Evolutionary conservation across 2,329 filamentous ascomycete species (phyloP), one percentile per base, ranked within the genome.

Genomic region (Verticillium alfalfae): DNA sequence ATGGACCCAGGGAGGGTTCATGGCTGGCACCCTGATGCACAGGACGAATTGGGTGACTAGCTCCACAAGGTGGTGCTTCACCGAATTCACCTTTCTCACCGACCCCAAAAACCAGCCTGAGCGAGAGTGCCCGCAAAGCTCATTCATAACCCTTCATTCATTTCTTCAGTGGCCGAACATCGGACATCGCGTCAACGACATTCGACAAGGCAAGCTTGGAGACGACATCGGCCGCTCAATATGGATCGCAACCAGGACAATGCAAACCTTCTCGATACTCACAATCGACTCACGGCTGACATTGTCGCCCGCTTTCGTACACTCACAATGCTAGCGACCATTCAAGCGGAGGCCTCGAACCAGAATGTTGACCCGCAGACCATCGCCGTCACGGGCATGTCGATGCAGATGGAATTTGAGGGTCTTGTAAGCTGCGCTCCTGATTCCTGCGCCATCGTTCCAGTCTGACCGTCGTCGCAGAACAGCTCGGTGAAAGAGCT

Each of bases 341-440:
- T 76, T 45, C 77, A 79, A 45, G 76, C 75, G 18, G 72, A 76
- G 31, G 74, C 70, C 57, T 76, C 78, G 61, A 60, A 61, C 38
- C 63, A 62, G 45, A 76, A 73, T 61, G 73, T 73, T 62, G 76
- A 75, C 61, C 76, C 77, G 0, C 73, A 78, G 59, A 71, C 75
- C 63, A 75, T 78, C 62, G 75, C 77, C 58, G 77, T 79, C 36
- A 72, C 74, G 5, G 75, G 76, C 54, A 75, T 80, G 36, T 76
- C 76, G 41, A 78, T 79, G 71, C 76, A 78, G 68, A 75, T 77
- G 67, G 77, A 79, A 59, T 80, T 80, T 58, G 77, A 80, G 61
- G 75, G 75, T 3, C 67, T 80, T 16, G 77, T 79, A 62, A 12
- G 59, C 10, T 13, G 26, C 9, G 22, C 3, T 34, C n/a, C 8